A percentile compares a stretch with the other conserved stretches of the same genome.
Evolutionary conservation across 2,329 filamentous ascomycete species (phyloP).

Genomic region (Aspergillus quadricinctus): DNA sequence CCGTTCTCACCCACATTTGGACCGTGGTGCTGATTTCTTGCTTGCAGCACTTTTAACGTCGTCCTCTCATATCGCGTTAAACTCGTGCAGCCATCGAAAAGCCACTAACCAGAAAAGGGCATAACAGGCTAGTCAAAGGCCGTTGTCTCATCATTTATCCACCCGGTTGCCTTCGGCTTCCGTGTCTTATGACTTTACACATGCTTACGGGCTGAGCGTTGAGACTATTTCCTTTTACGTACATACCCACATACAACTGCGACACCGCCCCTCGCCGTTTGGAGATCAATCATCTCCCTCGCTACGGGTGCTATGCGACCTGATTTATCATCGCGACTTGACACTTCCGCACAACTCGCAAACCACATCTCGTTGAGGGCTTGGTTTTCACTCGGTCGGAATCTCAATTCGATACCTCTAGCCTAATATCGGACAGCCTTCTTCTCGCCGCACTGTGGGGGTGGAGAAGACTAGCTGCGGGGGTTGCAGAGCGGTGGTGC

Average conservation of each 20-base stretch:
- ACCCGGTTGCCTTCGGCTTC: background rate
- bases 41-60: background rate
- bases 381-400: background rate
- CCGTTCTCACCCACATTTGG: background rate
- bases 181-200: background rate
- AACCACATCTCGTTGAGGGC: background rate
- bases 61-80: background rate
- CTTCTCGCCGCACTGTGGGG: slow-evolving; percentile 8
- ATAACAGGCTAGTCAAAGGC: background rate
- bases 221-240: background rate
- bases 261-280: background rate
- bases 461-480: slow-evolving; percentile 17
- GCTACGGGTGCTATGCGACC: background rate
- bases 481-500: slow-evolving; percentile 12
- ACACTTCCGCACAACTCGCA: background rate
- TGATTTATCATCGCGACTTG: background rate
- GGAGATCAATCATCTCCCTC: background rate
- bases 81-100: background rate
- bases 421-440: background rate
- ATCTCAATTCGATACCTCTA: background rate
- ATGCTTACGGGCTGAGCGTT: background rate
- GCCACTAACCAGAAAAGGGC: background rate
- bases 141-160: background rate
- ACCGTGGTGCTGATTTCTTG: background rate
- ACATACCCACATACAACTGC: background rate